A percentile compares a stretch with the other conserved stretches of the same genome.
These are phyloP conservation scores for Canna indica DNA, from an alignment of 176 grass and related monocot genomes.

Conservation along the genomic window DNA sequence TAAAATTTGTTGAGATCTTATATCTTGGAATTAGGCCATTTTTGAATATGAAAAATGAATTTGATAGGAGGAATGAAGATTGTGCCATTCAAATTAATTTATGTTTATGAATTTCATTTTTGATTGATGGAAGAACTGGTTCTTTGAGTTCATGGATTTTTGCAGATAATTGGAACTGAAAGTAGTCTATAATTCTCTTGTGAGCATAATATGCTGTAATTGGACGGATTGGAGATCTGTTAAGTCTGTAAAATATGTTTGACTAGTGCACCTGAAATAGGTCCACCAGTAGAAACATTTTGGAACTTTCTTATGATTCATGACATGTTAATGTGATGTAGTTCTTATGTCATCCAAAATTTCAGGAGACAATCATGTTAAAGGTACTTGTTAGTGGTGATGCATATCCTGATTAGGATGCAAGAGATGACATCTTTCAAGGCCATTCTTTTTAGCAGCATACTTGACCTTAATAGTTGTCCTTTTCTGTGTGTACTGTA, in stretches of 20 bases:
- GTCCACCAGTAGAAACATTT: no score
- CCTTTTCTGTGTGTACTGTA: no score
- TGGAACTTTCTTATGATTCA: no score
- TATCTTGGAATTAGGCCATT: background rate
- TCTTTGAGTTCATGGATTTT: background rate
- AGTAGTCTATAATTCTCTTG: background rate
- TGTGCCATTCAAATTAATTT: background rate
- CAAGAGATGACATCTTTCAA: no score
- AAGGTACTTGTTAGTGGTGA: no score
- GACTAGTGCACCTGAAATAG: background rate
- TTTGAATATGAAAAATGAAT: background rate
- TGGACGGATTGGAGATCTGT: background rate
- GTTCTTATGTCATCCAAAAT: no score
- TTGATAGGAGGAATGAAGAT: background rate
- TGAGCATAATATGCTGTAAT: background rate
- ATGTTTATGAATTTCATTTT: no score
- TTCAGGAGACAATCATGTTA: no score
- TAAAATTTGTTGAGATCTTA: background rate
- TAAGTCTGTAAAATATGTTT: background rate
- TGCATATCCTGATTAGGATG: no score
- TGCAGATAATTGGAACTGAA: background rate
- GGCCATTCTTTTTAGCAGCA: no score
- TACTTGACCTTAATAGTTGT: no score
- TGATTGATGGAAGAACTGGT: background rate
- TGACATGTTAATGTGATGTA: no score